Conservation (phyloP, 768 basidiomycete species). For the Panaeolus papilionaceus region DNA sequence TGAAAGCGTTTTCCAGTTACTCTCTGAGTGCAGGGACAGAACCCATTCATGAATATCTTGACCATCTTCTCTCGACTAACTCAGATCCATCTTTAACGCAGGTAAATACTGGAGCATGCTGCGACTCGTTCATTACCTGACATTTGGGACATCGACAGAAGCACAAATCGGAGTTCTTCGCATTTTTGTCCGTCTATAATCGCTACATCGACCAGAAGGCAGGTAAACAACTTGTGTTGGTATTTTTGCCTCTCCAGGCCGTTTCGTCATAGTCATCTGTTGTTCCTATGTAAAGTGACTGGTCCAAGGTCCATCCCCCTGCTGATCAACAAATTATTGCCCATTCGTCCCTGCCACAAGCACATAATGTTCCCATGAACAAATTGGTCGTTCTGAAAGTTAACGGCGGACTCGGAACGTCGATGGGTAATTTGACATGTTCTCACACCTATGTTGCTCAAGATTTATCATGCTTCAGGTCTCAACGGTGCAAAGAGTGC, state of each 20-base stretch:
- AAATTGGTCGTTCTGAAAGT: conserved; percentile 96
- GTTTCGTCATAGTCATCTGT: conserved; percentile 55
- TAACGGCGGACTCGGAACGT: conserved; percentile 92
- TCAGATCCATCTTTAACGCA: conserved; percentile 1
- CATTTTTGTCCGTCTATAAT: conserved; percentile 84
- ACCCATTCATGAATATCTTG: not conserved
- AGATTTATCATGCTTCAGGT: conserved; percentile 44
- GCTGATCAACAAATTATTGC: conserved; percentile 72
- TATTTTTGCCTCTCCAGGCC: conserved; percentile 35
- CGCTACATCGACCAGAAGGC: conserved; percentile 78
- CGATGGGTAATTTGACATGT: conserved; percentile 65
- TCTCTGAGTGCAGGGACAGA: conserved; percentile 2
- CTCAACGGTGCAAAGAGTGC: conserved; percentile 91
- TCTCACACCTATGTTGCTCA: not conserved
- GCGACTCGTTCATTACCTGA: not conserved
- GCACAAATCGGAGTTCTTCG: conserved; percentile 84
- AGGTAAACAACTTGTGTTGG: conserved; percentile 72
- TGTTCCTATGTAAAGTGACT: conserved; percentile 50
- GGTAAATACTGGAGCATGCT: not conserved
- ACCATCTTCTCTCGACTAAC: not conserved
- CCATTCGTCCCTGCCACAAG: conserved; percentile 63
- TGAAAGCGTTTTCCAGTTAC: conserved; percentile 38
- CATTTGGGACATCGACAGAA: conserved; percentile 37
- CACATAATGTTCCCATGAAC: conserved; percentile 59
- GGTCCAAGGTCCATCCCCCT: conserved; percentile 76